These are phyloP conservation scores for Leucosporidium creatinivorum DNA, from an alignment of 768 basidiomycete genomes.

Conservation along the genomic window DNA sequence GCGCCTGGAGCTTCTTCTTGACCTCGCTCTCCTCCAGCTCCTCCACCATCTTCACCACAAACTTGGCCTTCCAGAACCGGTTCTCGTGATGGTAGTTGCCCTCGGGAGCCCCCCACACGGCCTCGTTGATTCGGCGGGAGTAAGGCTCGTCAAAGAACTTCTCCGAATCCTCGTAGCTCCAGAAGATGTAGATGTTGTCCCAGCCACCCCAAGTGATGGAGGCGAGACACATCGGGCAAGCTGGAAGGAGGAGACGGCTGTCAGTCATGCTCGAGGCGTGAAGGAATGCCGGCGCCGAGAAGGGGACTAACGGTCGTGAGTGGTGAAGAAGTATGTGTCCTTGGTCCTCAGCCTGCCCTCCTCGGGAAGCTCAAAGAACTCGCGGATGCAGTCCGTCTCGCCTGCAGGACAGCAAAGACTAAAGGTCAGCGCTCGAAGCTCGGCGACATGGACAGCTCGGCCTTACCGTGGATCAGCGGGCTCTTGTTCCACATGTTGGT, in stretches of 20 bases:
- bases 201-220: not conserved
- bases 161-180: not conserved
- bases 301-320: not conserved
- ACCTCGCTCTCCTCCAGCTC: not conserved
- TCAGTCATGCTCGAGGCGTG: not conserved
- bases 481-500: not conserved
- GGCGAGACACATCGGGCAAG: not conserved
- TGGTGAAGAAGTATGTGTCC: not conserved
- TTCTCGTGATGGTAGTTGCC: not conserved
- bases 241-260: not conserved
- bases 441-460: not conserved
- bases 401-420: not conserved
- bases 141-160: not conserved
- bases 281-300: too few species aligned
- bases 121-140: not conserved
- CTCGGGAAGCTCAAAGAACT: not conserved
- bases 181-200: not conserved
- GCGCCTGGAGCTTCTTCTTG: not conserved
- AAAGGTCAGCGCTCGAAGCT: too few species aligned
- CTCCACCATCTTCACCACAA: not conserved
- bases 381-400: not conserved
- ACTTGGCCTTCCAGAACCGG: not conserved
- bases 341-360: not conserved
- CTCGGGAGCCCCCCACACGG: not conserved
- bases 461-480: not conserved